These are phyloP conservation scores for Dichotomocladium elegans DNA, from an alignment of 371 early-diverging fungal genomes.

Conservation along the genomic window DNA sequence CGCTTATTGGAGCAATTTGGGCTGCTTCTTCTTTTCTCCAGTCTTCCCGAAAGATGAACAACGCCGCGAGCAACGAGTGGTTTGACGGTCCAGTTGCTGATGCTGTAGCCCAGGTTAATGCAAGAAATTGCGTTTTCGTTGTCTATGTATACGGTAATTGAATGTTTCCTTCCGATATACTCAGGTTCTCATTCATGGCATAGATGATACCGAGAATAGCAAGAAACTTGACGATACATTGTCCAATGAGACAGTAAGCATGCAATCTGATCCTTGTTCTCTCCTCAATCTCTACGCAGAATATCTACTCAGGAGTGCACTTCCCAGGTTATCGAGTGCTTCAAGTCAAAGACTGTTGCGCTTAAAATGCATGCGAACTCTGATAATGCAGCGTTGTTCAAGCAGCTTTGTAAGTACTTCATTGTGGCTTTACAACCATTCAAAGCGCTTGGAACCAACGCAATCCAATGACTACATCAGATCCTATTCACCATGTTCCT, in stretches of 20 bases:
- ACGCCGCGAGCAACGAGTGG: constrained; percentile 9
- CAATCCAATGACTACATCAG: not conserved
- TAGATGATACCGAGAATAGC: constrained; percentile 11
- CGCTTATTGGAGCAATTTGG: no score
- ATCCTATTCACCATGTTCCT: constrained; percentile 17
- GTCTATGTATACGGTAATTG: constrained; percentile 19
- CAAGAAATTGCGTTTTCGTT: constrained; percentile 15
- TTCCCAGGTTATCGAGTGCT: constrained; percentile 5
- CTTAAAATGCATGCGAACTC: constrained; percentile 15
- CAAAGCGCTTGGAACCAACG: not conserved
- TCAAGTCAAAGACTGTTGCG: constrained; percentile 6
- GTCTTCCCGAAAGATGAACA: no score
- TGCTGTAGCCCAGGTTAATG: constrained; percentile 20
- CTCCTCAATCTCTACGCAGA: no score
- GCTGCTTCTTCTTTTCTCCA: no score
- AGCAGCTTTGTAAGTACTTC: constrained; percentile 22
- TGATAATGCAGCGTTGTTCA: constrained; percentile 20
- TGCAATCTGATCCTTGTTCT: no score
- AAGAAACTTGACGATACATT: constrained; percentile 7
- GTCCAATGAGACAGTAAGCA: not conserved
- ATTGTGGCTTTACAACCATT: not conserved
- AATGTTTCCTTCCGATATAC: not conserved
- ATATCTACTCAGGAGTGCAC: not conserved
- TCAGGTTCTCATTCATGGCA: not conserved
- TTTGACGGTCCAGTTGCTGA: constrained; percentile 20